Conservation (phyloP, 1,284 basidiomycete species). For the Mycena sp. region DNA sequence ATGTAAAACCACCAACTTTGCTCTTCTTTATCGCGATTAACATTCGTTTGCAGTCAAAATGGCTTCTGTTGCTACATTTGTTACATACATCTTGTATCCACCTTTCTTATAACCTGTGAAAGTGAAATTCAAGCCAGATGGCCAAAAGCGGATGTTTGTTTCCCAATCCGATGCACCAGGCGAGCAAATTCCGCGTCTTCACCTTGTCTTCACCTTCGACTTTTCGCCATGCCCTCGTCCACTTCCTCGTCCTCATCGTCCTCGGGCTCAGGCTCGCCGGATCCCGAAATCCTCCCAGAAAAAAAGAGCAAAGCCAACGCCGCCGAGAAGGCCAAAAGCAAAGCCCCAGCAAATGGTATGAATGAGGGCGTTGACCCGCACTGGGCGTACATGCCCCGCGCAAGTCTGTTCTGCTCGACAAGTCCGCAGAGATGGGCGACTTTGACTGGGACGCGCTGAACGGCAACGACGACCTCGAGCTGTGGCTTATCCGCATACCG, state of each 20-base stretch:
- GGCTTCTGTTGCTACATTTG: too few species aligned
- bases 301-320: constrained; percentile 14
- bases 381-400: constrained; percentile 66
- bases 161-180: not conserved
- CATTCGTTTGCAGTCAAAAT: too few species aligned
- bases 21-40: too few species aligned
- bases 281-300: constrained; percentile 17
- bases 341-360: constrained; percentile 26
- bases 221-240: constrained; percentile 2
- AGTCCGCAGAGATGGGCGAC: constrained; percentile 53
- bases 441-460: constrained; percentile 76
- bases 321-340: constrained; percentile 13
- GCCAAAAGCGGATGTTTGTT: constrained; percentile 10
- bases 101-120: too few species aligned
- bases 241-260: constrained; percentile 26
- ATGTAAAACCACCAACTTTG: too few species aligned
- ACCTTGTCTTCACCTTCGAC: not conserved
- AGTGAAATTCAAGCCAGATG: too few species aligned
- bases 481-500: constrained; percentile 77
- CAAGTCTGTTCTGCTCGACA: constrained; percentile 55
- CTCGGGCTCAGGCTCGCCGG: constrained; percentile 26
- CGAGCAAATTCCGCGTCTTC: not conserved
- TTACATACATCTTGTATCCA: too few species aligned
- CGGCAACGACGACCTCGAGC: constrained; percentile 66
- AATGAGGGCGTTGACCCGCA: constrained; percentile 63